phyloP scores from a whole-genome alignment of 768 basidiomycete genomes.

The Amanita jacksonii region DNA sequence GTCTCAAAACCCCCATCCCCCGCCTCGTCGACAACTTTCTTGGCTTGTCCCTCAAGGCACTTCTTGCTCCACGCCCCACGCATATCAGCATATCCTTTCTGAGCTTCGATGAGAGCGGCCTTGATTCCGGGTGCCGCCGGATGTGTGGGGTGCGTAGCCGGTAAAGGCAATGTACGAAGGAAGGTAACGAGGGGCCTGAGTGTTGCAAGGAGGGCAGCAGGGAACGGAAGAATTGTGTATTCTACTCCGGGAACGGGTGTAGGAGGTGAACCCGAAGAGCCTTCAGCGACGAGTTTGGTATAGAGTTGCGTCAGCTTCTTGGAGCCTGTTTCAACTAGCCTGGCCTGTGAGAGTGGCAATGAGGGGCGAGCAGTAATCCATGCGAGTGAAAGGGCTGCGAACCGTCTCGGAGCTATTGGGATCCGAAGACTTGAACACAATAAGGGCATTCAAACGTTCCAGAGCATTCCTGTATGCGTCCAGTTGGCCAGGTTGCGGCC shows the following conservation, averaged over 20 bases:
- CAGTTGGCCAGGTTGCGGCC: slow-evolving; percentile 64
- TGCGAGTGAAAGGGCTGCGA: background rate
- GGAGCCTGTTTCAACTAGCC: slow-evolving; percentile 71
- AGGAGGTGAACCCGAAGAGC: slow-evolving; percentile 66
- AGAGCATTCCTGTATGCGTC: slow-evolving; percentile 59
- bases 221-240: slow-evolving; percentile 44
- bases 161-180: slow-evolving; percentile 63
- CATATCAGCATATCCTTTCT: slow-evolving; percentile 81
- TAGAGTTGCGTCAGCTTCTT: slow-evolving; percentile 77
- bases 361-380: background rate
- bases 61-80: slow-evolving; percentile 70
- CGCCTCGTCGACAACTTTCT: slow-evolving; percentile 47
- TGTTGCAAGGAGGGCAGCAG: slow-evolving; percentile 38
- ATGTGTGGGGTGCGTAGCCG: slow-evolving; percentile 76
- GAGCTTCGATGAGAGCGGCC: slow-evolving; percentile 62
- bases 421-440: slow-evolving; percentile 65
- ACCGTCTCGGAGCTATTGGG: slow-evolving; percentile 48
- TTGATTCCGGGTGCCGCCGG: slow-evolving; percentile 61
- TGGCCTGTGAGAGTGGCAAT: slow-evolving; percentile 30
- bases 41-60: slow-evolving; percentile 63
- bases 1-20: slow-evolving; percentile 37
- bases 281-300: slow-evolving; percentile 84
- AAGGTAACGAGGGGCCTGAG: slow-evolving; percentile 59
- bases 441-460: slow-evolving; percentile 67
- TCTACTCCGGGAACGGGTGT: slow-evolving; percentile 40